Conservation (phyloP, 1,284 basidiomycete species). For the Calocybe gambosa region DNA sequence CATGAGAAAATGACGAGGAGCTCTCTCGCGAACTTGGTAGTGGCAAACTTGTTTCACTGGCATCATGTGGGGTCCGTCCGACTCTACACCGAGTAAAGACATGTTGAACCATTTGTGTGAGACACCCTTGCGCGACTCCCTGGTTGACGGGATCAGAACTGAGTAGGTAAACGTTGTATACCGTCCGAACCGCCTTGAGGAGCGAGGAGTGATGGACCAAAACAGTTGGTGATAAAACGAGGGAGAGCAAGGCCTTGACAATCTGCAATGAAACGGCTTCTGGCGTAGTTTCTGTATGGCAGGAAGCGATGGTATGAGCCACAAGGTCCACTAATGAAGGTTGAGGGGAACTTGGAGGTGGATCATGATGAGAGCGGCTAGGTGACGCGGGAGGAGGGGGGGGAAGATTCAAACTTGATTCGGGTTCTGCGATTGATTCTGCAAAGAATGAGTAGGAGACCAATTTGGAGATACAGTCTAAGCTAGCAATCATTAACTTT, state of each 20-base stretch:
- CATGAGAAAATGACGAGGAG: slow-evolving; percentile 14
- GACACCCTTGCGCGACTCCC: slow-evolving; percentile 92
- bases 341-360: slow-evolving; percentile 41
- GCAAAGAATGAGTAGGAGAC: slow-evolving; percentile 94
- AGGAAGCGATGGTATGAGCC: slow-evolving; percentile 89
- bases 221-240: slow-evolving; percentile 81
- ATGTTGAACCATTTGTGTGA: slow-evolving; percentile 96
- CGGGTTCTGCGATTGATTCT: slow-evolving; percentile 65
- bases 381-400: slow-evolving; percentile 72
- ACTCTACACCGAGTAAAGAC: slow-evolving; percentile 77
- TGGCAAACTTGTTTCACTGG: slow-evolving; percentile 10
- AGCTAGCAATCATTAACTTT: slow-evolving; percentile 88
- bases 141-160: slow-evolving; percentile 89
- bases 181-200: slow-evolving; percentile 91
- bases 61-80: slow-evolving; percentile 16
- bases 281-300: slow-evolving; percentile 82
- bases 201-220: slow-evolving; percentile 91
- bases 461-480: slow-evolving; percentile 95
- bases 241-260: slow-evolving; percentile 85
- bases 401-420: slow-evolving; percentile 33
- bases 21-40: slow-evolving; percentile 14
- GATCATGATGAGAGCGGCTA: slow-evolving; percentile 37
- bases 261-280: slow-evolving; percentile 92
- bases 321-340: slow-evolving; percentile 85
- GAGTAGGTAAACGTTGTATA: slow-evolving; percentile 94